Conservation (phyloP, 768 basidiomycete species). For the Naematelia encephala region DNA sequence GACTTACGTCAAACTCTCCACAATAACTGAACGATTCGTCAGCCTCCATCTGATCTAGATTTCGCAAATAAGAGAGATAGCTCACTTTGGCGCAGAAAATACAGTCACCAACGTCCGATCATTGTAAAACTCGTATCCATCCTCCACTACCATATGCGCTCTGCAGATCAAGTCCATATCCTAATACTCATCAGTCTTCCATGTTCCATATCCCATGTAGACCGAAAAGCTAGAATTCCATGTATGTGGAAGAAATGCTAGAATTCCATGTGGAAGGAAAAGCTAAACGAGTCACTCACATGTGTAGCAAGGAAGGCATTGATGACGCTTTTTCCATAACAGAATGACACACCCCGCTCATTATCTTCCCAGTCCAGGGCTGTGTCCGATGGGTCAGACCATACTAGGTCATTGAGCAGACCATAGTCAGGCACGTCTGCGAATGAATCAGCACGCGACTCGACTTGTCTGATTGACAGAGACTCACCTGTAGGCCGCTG, state of each 20-base stretch:
- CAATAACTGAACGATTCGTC: conserved; percentile 44
- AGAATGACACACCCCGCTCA: conserved; percentile 97
- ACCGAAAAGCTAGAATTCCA: neutral
- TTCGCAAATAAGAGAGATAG: neutral
- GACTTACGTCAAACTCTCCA: conserved; percentile 45
- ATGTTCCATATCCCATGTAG: neutral
- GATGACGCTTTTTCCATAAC: conserved; percentile 96
- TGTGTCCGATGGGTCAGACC: conserved; percentile 98
- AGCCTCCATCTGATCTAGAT: neutral
- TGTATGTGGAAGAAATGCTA: neutral
- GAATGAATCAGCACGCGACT: neutral
- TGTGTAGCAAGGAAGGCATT: conserved; percentile 76
- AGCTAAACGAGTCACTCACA: conserved; percentile 30
- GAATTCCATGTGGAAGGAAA: neutral
- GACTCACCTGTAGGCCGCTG: conserved; percentile 72
- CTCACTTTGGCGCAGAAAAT: conserved; percentile 96
- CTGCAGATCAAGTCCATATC: conserved; percentile 99
- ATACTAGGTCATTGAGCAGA: conserved; percentile 90
- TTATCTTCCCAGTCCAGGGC: conserved; percentile 99
- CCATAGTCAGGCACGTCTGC: conserved; percentile 97
- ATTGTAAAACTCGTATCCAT: conserved; percentile 98
- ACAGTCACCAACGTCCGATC: conserved; percentile 97
- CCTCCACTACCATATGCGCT: conserved; percentile 98
- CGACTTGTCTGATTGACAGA: neutral
- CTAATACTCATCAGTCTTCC: conserved; percentile 28